Percentiles rank a stretch among this genome's conserved stretches.
Evolutionary conservation across 257 asterid species (phyloP).

Genomic region (Plectranthus barbatus): DNA sequence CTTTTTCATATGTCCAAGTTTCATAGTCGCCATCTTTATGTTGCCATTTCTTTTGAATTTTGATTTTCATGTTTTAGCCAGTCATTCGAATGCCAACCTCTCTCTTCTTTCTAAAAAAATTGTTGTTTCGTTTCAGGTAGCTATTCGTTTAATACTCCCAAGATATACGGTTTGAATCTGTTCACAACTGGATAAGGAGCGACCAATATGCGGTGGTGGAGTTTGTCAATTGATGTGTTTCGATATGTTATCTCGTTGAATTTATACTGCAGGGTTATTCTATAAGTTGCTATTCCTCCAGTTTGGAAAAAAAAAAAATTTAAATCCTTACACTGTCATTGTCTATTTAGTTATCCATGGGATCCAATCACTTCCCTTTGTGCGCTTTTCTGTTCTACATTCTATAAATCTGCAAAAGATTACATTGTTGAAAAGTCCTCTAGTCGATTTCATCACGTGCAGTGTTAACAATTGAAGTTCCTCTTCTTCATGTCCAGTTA

Average conservation of each 20-base stretch:
- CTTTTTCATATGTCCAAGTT: background rate
- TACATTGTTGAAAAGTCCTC: conserved; percentile 1
- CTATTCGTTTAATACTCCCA: background rate
- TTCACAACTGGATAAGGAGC: conserved; percentile 17
- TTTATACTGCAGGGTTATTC: conserved; percentile 76
- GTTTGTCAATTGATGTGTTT: conserved; percentile 51
- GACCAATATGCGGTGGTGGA: conserved; percentile 57
- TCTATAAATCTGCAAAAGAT: conserved; percentile 35
- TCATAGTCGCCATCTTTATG: background rate
- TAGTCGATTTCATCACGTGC: background rate
- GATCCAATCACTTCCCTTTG: conserved; percentile 48
- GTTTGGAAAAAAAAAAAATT: background rate
- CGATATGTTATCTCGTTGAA: conserved; percentile 56
- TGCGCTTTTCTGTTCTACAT: conserved; percentile 40
- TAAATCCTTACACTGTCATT: conserved; percentile 2
- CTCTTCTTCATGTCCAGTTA: conserved; percentile 9
- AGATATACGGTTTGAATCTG: background rate
- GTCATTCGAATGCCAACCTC: background rate
- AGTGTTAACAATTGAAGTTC: conserved; percentile 3
- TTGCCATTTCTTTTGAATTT: background rate
- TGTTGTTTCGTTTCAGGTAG: conserved; percentile 30
- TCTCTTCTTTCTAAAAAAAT: background rate
- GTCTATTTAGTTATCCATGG: conserved; percentile 32
- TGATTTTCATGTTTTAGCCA: background rate
- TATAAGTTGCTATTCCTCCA: conserved; percentile 32